A percentile compares a stretch with the other conserved stretches of the same genome.
These are phyloP conservation scores for Colletotrichum sp. DNA, from an alignment of 2,329 filamentous ascomycete genomes.

Conservation along the genomic window DNA sequence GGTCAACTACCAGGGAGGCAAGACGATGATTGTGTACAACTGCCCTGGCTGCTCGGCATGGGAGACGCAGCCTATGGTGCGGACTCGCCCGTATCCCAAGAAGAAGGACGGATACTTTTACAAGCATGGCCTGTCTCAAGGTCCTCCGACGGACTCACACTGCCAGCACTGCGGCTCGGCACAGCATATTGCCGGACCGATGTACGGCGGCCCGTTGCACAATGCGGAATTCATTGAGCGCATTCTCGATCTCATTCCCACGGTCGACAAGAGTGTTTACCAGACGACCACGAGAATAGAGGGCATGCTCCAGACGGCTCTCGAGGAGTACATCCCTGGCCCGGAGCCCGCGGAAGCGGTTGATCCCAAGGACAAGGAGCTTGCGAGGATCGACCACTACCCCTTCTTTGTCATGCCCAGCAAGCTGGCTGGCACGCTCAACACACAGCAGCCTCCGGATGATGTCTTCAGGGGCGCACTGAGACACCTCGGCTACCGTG, in stretches of 20 bases:
- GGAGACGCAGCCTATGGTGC: slow-evolving; percentile 80
- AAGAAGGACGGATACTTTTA: slow-evolving; percentile 73
- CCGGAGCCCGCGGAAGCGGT: slow-evolving; percentile 41
- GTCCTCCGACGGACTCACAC: slow-evolving; percentile 66
- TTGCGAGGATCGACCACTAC: slow-evolving; percentile 71
- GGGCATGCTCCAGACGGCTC: slow-evolving; percentile 88
- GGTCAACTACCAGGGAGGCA: slow-evolving; percentile 89
- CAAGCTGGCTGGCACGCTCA: slow-evolving; percentile 75
- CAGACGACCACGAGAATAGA: slow-evolving; percentile 81
- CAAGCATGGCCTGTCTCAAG: slow-evolving; percentile 79
- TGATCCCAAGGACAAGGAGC: slow-evolving; percentile 50
- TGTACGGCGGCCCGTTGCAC: slow-evolving; percentile 93
- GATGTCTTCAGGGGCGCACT: slow-evolving; percentile 83
- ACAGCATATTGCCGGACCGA: slow-evolving; percentile 89
- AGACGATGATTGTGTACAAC: slow-evolving; percentile 91
- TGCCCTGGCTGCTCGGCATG: slow-evolving; percentile 92
- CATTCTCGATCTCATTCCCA: slow-evolving; percentile 75
- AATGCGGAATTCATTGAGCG: slow-evolving; percentile 81
- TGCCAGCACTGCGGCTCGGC: slow-evolving; percentile 88
- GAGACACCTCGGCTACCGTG: slow-evolving; percentile 78
- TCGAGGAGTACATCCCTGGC: slow-evolving; percentile 70
- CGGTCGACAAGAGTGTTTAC: slow-evolving; percentile 72
- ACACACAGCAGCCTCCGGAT: slow-evolving; percentile 80
- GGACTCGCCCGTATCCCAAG: slow-evolving; percentile 70
- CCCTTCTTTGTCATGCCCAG: slow-evolving; percentile 90